These are phyloP conservation scores for Pseudozyma thailandica DNA, from an alignment of 1,284 basidiomycete genomes.

Conservation along the genomic window DNA sequence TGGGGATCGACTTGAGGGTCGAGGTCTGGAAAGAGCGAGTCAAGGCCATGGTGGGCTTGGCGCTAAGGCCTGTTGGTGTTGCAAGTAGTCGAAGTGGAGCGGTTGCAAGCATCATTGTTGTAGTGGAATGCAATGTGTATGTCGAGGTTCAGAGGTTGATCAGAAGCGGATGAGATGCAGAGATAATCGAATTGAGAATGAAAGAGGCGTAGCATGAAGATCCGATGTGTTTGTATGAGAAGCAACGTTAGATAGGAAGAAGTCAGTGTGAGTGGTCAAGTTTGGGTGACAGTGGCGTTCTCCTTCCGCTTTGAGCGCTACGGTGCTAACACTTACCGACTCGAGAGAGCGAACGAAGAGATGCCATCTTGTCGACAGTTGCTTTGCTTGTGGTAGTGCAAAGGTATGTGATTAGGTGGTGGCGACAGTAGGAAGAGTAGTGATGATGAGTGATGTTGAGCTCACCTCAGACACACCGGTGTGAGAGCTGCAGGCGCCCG, in stretches of 20 bases:
- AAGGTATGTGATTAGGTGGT: conserved; percentile 15
- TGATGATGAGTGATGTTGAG: conserved; percentile 1
- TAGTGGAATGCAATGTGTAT: not conserved
- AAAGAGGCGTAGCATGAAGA: too few species aligned
- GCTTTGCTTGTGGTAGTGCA: not conserved
- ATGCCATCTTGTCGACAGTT: conserved; percentile 34
- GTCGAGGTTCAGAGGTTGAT: not conserved
- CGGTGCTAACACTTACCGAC: conserved; percentile 33
- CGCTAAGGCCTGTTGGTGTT: conserved; percentile 29
- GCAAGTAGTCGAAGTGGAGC: not conserved
- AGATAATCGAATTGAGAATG: too few species aligned
- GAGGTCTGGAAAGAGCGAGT: conserved; percentile 49
- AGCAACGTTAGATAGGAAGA: too few species aligned
- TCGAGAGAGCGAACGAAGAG: conserved; percentile 44
- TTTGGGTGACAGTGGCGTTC: too few species aligned
- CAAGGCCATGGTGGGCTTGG: conserved; percentile 40
- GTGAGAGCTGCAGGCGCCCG: conserved; percentile 11
- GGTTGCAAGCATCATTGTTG: not conserved
- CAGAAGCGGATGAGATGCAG: not conserved
- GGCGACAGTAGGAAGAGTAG: conserved; percentile 11
- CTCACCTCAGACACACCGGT: not conserved
- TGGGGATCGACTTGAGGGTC: conserved; percentile 39
- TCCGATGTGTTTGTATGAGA: too few species aligned
- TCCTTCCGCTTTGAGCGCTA: too few species aligned
- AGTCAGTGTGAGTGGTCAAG: too few species aligned